These are phyloP conservation scores for Capronia coronata DNA, from an alignment of 2,329 filamentous ascomycete genomes.

Conservation along the genomic window DNA sequence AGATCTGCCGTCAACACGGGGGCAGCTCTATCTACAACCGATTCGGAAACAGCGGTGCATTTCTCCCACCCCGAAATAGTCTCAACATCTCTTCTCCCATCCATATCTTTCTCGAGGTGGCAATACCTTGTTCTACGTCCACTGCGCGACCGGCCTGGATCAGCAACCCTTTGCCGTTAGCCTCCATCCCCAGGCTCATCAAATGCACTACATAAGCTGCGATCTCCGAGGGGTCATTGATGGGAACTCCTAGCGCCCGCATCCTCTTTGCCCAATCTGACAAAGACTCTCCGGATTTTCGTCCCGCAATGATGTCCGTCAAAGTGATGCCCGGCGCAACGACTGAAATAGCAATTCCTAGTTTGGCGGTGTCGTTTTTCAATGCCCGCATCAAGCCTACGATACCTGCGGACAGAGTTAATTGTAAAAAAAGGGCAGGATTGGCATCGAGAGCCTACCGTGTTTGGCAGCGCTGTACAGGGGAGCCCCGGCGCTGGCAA, in stretches of 20 bases:
- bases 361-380: constrained; percentile 44
- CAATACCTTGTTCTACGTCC: constrained; percentile 44
- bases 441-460: constrained; percentile 30
- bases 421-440: neutral
- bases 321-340: constrained; percentile 47
- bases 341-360: constrained; percentile 42
- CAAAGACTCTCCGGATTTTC: constrained; percentile 32
- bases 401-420: constrained; percentile 31
- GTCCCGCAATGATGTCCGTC: constrained; percentile 40
- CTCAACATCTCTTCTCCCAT: constrained; percentile 48
- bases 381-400: constrained; percentile 47
- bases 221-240: constrained; percentile 43
- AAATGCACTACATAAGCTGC: constrained; percentile 42
- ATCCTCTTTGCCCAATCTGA: constrained; percentile 41
- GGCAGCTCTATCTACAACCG: too few relatives aligned
- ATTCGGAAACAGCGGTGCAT: constrained; percentile 29
- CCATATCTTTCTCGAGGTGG: constrained; percentile 42
- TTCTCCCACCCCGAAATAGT: constrained; percentile 42
- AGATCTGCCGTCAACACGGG: too few relatives aligned
- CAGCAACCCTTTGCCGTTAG: constrained; percentile 43
- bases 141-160: constrained; percentile 40
- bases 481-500: constrained; percentile 44
- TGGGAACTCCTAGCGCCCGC: constrained; percentile 41
- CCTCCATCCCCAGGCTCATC: constrained; percentile 39
- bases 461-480: constrained; percentile 48